These are phyloP conservation scores for Alternaria arbusti DNA, from an alignment of 2,329 filamentous ascomycete genomes.

Conservation along the genomic window DNA sequence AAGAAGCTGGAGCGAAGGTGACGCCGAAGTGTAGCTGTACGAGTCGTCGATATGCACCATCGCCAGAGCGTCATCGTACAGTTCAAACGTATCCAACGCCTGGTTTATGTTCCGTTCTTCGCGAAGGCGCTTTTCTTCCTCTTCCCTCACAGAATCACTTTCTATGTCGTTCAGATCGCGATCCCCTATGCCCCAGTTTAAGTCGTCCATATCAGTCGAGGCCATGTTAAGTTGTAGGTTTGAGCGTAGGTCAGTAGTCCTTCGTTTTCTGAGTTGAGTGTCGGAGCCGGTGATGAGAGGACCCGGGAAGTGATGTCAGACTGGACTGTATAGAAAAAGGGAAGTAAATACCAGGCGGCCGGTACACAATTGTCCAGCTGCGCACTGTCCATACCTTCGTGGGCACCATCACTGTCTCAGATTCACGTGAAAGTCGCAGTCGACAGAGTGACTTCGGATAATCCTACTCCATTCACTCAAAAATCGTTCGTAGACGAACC, in stretches of 20 bases:
- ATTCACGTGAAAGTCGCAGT: not conserved
- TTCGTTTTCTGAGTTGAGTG: not conserved
- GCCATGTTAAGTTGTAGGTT: not conserved
- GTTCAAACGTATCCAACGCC: not conserved
- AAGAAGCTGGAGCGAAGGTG: not conserved
- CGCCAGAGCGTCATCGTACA: not conserved
- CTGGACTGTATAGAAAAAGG: not conserved
- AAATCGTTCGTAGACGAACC: too few species aligned
- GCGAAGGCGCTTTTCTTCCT: not conserved
- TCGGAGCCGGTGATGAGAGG: not conserved
- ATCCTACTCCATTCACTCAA: not conserved
- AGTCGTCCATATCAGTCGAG: not conserved
- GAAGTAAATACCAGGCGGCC: not conserved
- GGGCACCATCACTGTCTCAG: not conserved
- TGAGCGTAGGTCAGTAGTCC: not conserved
- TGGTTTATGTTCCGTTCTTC: not conserved
- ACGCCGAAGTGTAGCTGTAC: not conserved
- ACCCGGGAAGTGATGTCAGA: not conserved
- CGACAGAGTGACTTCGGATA: not conserved
- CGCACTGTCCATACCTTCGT: not conserved
- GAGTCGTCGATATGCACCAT: not conserved
- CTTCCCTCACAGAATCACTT: not conserved
- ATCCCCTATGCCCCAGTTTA: not conserved
- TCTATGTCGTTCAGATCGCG: not conserved
- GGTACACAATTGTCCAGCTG: not conserved